Base-by-base conservation (phyloP, 805 yeast genomes). In the Monosporozyma aerobia region DNA sequence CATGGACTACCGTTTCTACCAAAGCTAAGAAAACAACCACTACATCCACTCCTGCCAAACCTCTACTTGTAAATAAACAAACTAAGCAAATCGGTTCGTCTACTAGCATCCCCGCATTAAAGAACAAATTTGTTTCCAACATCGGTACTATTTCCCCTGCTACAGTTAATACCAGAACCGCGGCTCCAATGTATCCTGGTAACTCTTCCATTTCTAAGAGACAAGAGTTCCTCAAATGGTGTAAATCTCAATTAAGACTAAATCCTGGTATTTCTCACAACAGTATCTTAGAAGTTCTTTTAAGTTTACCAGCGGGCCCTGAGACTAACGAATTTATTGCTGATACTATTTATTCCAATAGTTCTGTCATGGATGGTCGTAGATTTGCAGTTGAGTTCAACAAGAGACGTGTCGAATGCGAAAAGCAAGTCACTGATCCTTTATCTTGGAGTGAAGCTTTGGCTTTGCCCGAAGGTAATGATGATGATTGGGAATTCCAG, bases 351-450 rank as follows among this genome's bases (percentile, higher is more conserved):
- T 90, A 89, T 71, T 82, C 94, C 27, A 86, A 89, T 55, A 85
- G 95, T 43, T 79, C 90, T 2, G 85, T 90, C 1, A 83, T 92
- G 86, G 97, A 94, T 67, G 98, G 98, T 25, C 82, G 96, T 65
- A 77, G 96, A 58, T 92, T 90, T 73, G 96, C 99, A 0, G 79
- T 78, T 53, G 99, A 94, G 64, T 94, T 94, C 67, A 75, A 85
- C 64, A 85, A 83, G 69, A 82, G 86, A 64, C 83, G 94, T 63
- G 77, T 77, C 55, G 77, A 73, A 49, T 90, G 88, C 53, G 97
- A 90, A 61, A 77, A 64, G 41, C 68, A 69, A 30, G 68, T 71
- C 32, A 68, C 69, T 48, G 77, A 79, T 53, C 76, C 79, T 8
- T 74, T 79, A 58, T 75, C 82, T 44, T 90, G 97, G 97, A 75